Evolutionary conservation across 1,284 basidiomycete genomes (phyloP), one percentile per base, ranked within the genome.

Genomic region (Ganoderma lingzhi): DNA sequence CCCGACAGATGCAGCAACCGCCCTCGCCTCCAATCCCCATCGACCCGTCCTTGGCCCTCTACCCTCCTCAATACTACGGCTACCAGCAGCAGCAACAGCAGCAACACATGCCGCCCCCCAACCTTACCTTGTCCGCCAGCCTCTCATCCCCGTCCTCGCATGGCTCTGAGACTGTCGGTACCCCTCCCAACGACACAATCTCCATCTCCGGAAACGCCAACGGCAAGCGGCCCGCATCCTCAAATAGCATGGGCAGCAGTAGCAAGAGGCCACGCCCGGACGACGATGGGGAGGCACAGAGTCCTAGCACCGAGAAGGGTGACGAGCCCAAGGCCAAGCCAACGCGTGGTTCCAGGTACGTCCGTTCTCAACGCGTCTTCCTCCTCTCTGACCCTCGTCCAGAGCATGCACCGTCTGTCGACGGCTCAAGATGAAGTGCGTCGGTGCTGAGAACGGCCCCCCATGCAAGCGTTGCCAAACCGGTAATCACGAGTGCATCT

Each of bases 401-500:
- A 96, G 95, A 64, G 96, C 96, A 0, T 98, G 96, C 75, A 96
- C 94, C 0, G 95, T 97, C 41, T 99, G 97, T 80, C 91, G 97
- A 42, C 92, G 96, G 62, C 90, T 99, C 72, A 99, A 99, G 85
- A 99, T 99, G 97, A 95, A 97, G 75, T 99, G 97, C 75, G 95
- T 98, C 23, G 96, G 94, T 45, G 95, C 95, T 1, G 96, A 98
- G 77, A 87, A 96, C 44, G 96, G 95, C 0, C 94, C 95, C 0
- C 96, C 96, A 0, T 98, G 96, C 83, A 96, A 96, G 77, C 90
- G 93, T 35, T 94, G 92, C 78, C 85, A 87, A 70, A 82, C 91
- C 0, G 93, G 95, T 12, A 92, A 92, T 66, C 95, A 96, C 77
- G 94, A 96, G 73, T 98, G 96, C 77, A 89, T 97, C 58, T 98